A percentile compares a stretch with the other conserved stretches of the same genome.
phyloP scores from a whole-genome alignment of 352 stramenopile genomes.

The Phytophthora foliorum region DNA sequence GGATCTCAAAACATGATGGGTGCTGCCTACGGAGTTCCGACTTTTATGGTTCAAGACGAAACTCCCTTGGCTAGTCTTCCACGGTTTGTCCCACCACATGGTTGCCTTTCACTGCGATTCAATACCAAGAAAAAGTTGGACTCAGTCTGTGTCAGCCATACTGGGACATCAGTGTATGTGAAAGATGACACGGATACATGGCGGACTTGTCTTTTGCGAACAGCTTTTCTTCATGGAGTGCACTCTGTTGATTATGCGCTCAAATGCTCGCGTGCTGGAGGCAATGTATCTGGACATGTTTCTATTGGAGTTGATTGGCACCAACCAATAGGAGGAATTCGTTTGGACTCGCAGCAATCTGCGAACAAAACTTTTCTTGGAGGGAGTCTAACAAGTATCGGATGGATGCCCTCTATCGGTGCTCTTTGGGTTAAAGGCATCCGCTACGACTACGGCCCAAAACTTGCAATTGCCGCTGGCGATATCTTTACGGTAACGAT shows the following conservation, averaged over 20 bases:
- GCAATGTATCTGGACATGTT: conserved; percentile 75
- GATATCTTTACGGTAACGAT: conserved; percentile 82
- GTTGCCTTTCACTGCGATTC: conserved; percentile 67
- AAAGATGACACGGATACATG: conserved; percentile 65
- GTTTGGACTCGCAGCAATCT: conserved; percentile 10
- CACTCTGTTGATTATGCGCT: conserved; percentile 85
- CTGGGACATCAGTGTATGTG: conserved; percentile 67
- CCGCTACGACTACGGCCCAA: conserved; percentile 60
- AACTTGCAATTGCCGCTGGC: conserved; percentile 53
- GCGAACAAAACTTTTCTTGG: conserved; percentile 62
- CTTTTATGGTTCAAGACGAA: conserved; percentile 86
- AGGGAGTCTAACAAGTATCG: conserved; percentile 60
- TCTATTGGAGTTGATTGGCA: conserved; percentile 81
- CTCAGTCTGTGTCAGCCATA: conserved; percentile 78
- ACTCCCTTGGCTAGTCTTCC: conserved; percentile 71
- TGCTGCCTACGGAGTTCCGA: conserved; percentile 87
- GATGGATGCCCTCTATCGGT: conserved; percentile 89
- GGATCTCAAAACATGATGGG: conserved; percentile 90
- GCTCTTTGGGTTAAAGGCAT: conserved; percentile 76
- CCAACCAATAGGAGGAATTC: conserved; percentile 16
- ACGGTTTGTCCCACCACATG: conserved; percentile 68
- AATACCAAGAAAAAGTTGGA: conserved; percentile 68
- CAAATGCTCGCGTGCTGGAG: conserved; percentile 74
- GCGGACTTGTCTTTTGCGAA: conserved; percentile 75
- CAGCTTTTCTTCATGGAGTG: conserved; percentile 68